Evolutionary conservation across 2,329 filamentous ascomycete species (phyloP).

Genomic region (Canariomyces notabilis): DNA sequence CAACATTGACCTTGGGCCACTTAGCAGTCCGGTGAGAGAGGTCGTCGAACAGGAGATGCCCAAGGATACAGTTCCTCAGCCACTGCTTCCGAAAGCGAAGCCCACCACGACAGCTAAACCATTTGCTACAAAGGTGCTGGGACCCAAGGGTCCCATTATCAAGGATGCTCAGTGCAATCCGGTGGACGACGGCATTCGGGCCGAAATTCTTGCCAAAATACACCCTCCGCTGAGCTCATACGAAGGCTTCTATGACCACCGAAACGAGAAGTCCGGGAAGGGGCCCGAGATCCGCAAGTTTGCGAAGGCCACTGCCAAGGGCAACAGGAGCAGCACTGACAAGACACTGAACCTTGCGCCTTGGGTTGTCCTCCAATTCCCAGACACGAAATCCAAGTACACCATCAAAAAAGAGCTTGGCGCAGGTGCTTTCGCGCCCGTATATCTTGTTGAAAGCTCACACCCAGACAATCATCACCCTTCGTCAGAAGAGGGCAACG

Average conservation of each 20-base stretch:
- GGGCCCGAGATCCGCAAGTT: slow-evolving; percentile 76
- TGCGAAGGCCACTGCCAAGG: slow-evolving; percentile 60
- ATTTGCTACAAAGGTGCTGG: slow-evolving; percentile 41
- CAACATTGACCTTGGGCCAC: slow-evolving; percentile 33
- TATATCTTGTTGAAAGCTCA: slow-evolving; percentile 83
- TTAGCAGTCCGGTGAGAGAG: slow-evolving; percentile 68
- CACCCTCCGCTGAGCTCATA: slow-evolving; percentile 71
- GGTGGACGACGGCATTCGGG: slow-evolving; percentile 68
- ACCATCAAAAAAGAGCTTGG: slow-evolving; percentile 80
- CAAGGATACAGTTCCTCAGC: slow-evolving; percentile 44
- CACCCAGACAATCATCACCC: slow-evolving; percentile 41
- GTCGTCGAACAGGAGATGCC: slow-evolving; percentile 49
- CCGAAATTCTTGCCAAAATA: slow-evolving; percentile 68
- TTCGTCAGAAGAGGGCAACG: slow-evolving; percentile 37
- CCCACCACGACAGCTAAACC: slow-evolving; percentile 25
- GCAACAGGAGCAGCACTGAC: slow-evolving; percentile 49
- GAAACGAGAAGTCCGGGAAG: slow-evolving; percentile 57
- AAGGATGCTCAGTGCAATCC: slow-evolving; percentile 84
- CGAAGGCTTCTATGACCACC: slow-evolving; percentile 73
- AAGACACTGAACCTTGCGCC: slow-evolving; percentile 58
- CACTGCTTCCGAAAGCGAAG: slow-evolving; percentile 41
- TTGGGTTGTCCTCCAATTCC: slow-evolving; percentile 63
- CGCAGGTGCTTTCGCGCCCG: slow-evolving; percentile 88
- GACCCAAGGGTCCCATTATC: slow-evolving; percentile 64
- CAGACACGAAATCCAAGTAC: slow-evolving; percentile 62